Base-by-base conservation (phyloP, 139 green algal genomes). In the Tetradesmus lagerheimii region DNA sequence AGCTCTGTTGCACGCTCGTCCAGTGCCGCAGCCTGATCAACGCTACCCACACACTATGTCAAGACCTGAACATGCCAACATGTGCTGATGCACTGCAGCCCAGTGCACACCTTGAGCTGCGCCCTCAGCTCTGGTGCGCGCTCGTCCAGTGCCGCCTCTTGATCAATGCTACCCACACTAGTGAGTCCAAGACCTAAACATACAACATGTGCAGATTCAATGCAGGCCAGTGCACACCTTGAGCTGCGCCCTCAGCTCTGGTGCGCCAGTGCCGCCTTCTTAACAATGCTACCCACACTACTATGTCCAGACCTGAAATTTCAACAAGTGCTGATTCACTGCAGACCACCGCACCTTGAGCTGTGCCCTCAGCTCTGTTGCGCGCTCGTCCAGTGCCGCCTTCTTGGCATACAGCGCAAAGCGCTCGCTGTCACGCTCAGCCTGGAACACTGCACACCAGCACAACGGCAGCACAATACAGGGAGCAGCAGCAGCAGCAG, bases 321-420 rank as follows among this genome's bases (percentile, higher is more conserved):
- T 14, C 4, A 4, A 50, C 14, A 15, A 78, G 50, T 62, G 37
- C 78, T 43, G 77, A 5, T 39, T 64, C 67, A 95, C 50, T 77
- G 66, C 27, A n/a, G 5, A 82, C 9, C 35, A 66, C 8, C 83
- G 0, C 29, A 88, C 83, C 78, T 85, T 82, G 77, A 95, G 87
- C 75, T 89, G 57, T 38, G 29, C 53, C 25, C 82, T 88, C 25
- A 94, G 53, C 62, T 79, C 66, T 34, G 91, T 85, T 11, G 81
- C 87, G 0, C 86, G 82, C 45, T 85, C 92, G 1, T 82, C 80
- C 66, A 96, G 90, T 25, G 81, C 84, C 29, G 92, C 93, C 31
- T 84, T 90, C 29, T 85, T 80, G 4, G 89, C 92, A 87, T 84
- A 96, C 53, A 92, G 81, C 1, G 88, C 83, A 83, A 97, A 95